Conservation (phyloP, 805 yeast genomes). For the Wickerhamiella parazyma region DNA sequence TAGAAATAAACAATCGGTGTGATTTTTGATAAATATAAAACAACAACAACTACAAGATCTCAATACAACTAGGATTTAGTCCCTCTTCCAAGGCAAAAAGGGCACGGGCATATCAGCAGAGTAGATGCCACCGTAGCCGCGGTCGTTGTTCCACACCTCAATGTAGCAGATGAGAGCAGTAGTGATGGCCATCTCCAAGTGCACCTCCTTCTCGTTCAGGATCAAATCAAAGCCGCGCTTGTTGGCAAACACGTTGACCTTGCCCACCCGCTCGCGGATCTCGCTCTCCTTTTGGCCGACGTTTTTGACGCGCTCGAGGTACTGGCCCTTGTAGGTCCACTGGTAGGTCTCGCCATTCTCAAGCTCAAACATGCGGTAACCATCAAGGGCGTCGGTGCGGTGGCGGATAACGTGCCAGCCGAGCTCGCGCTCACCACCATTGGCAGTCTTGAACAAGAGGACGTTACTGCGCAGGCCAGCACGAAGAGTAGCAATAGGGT, state of each 20-base stretch:
- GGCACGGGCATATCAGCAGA: conserved; percentile 28
- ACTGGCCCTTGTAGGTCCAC: conserved; percentile 50
- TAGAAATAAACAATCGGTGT: neutral
- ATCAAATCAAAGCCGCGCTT: conserved; percentile 46
- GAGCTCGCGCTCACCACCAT: conserved; percentile 38
- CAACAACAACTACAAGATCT: neutral
- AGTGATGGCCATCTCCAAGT: conserved; percentile 40
- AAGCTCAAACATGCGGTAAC: conserved; percentile 45
- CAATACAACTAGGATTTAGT: conserved; percentile 2
- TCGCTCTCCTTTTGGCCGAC: conserved; percentile 53
- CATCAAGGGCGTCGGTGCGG: conserved; percentile 46
- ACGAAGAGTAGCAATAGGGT: conserved; percentile 44
- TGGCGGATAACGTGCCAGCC: conserved; percentile 54
- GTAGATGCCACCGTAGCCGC: conserved; percentile 53
- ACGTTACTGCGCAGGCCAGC: conserved; percentile 52
- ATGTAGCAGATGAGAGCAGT: conserved; percentile 48
- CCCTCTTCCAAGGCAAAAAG: conserved; percentile 20
- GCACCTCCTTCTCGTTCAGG: conserved; percentile 42
- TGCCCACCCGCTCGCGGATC: conserved; percentile 49
- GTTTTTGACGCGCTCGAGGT: conserved; percentile 43
- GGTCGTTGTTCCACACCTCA: conserved; percentile 54
- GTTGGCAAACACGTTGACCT: conserved; percentile 40
- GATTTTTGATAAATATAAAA: too few species aligned
- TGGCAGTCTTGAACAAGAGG: conserved; percentile 36
- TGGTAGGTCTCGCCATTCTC: conserved; percentile 50